A percentile compares a stretch with the other conserved stretches of the same genome.
phyloP scores from a whole-genome alignment of 345 rosid species.

The Angophora floribunda region DNA sequence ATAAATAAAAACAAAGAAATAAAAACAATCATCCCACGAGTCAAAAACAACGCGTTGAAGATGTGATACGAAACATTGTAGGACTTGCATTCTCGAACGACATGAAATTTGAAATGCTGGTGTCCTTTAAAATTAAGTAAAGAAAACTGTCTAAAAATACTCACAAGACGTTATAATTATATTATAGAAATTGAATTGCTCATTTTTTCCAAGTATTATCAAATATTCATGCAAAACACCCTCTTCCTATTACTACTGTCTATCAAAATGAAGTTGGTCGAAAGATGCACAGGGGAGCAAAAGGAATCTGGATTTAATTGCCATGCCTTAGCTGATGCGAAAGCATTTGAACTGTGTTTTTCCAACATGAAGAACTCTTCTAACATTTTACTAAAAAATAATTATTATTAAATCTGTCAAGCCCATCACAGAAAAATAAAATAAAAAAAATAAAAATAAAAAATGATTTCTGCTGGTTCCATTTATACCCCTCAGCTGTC shows the following conservation, averaged over 20 bases:
- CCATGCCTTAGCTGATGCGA: not conserved
- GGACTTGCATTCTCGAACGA: not conserved
- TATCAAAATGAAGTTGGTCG: not conserved
- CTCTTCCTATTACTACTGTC: rapidly evolving
- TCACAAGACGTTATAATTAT: not conserved
- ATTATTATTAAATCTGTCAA: not conserved
- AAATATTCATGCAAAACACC: not conserved
- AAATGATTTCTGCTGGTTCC: not conserved
- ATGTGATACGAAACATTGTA: not conserved
- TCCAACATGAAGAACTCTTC: not conserved
- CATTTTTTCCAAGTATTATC: not conserved
- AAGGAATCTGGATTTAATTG: not conserved
- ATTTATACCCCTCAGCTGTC: not conserved
- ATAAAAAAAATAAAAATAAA: not conserved
- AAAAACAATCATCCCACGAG: no score
- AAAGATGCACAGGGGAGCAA: not conserved
- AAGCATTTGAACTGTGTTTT: not conserved
- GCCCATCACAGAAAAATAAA: not conserved
- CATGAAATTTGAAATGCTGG: not conserved
- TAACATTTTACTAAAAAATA: not conserved
- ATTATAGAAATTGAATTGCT: not conserved
- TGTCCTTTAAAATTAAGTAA: not conserved
- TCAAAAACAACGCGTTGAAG: no score
- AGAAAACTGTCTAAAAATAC: not conserved
- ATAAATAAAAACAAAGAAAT: no score